Evolutionary conservation across 2,329 filamentous ascomycete genomes (phyloP).

Genomic region (Claviceps sp.): DNA sequence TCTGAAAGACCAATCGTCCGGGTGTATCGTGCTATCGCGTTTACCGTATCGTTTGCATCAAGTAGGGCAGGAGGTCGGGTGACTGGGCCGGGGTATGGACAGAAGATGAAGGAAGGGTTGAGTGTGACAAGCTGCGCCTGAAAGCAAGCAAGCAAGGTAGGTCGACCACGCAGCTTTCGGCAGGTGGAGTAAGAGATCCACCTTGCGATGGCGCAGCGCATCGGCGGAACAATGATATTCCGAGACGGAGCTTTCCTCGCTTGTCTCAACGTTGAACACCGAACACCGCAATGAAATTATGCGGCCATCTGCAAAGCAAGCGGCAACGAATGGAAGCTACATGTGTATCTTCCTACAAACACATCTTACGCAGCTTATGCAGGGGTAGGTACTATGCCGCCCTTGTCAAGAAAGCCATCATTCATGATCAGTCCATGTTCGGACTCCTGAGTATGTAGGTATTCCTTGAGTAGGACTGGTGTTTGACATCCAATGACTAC

Average conservation of each 20-base stretch:
- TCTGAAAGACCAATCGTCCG: neutral
- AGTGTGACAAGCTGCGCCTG: neutral
- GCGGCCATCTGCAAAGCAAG: no score
- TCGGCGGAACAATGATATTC: neutral
- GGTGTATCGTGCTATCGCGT: neutral
- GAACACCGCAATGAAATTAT: no score
- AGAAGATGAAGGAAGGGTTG: neutral
- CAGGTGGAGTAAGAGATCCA: neutral
- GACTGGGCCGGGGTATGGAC: neutral
- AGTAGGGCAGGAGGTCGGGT: neutral
- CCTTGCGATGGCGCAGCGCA: neutral
- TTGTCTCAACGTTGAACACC: neutral
- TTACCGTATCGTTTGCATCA: neutral
- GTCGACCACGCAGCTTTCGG: slow-evolving; percentile 1
- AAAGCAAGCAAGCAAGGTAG: slow-evolving; percentile 1
- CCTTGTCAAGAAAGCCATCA: no score
- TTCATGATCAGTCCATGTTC: no score
- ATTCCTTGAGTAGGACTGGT: no score
- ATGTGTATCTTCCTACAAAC: no score
- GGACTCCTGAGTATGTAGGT: no score
- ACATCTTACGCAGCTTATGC: no score
- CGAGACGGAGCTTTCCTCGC: neutral
- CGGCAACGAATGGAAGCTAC: no score
- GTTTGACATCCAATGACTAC: no score
- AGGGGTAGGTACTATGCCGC: no score